Base-by-base conservation (phyloP, 1,284 basidiomycete genomes). In the Fomitopsis betulina region DNA sequence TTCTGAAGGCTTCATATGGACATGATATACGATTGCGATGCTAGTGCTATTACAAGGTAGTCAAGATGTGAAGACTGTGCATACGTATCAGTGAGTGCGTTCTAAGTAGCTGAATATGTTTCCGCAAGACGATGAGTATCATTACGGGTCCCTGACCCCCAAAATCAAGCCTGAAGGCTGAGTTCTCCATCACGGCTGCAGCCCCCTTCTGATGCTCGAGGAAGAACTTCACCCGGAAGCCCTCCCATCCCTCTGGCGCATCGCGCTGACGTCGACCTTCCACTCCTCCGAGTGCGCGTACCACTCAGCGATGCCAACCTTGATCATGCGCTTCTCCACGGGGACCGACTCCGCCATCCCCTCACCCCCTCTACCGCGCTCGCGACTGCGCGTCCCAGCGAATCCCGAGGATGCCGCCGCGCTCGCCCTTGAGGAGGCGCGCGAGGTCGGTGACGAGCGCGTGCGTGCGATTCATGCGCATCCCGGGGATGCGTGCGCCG, bases 391-490 rank as follows among this genome's bases (percentile, higher is more conserved):
- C 37, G 17, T 54, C 54, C 58, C 72, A 72, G 1, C 76, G 70
- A 9, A 76, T 58, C 15, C 76, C 76, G 23, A 73, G 42, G 23
- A 74, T 54, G 0, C 76, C 76, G 32, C 75, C 76, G 38, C 70
- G 67, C 47, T 67, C 61, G 17, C 75, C 76, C 17, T 62, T 61
- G 7, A 76, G 66, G 9, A 66, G 53, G 49, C 64, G 58, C 23
- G 67, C 68, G 47, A 72, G 58, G 37, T 67, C 61, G 40, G 63
- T 32, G 8, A 63, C 57, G 45, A 77, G 62, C n/a, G 63, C 45
- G 39, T 70, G 67, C 59, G 76, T 69, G 12, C 79, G 72, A 35
- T 68, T 60, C 12, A 79, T 32, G 15, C 77, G 72, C 58, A 78
- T 49, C 37, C 66, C 63, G 49, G 74, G 72, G 58, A 78, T 67